phyloP scores from a whole-genome alignment of 2,329 filamentous ascomycete species.

The Parastagonospora nodorum region DNA sequence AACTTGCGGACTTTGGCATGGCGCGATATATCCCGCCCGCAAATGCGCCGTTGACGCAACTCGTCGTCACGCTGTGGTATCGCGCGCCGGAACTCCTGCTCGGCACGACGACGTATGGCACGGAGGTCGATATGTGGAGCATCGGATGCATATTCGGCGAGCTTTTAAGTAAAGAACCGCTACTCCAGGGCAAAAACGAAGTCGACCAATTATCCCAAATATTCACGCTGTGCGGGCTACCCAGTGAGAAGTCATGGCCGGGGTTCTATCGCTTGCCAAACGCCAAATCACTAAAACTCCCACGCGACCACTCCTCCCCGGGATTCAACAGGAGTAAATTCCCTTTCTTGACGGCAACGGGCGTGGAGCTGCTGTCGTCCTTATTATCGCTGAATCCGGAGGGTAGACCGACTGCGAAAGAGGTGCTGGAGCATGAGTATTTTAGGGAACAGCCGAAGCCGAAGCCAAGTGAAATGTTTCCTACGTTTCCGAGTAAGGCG shows the following conservation, averaged over 20 bases:
- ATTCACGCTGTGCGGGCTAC: conserved; percentile 86
- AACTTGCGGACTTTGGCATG: conserved; percentile 98
- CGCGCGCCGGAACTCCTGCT: conserved; percentile 88
- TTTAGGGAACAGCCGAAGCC: conserved; percentile 88
- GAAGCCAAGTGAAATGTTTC: conserved; percentile 91
- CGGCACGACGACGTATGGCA: conserved; percentile 75
- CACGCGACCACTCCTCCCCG: conserved; percentile 43
- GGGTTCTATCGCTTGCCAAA: conserved; percentile 86
- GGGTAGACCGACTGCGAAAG: conserved; percentile 69
- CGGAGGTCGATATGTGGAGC: conserved; percentile 91
- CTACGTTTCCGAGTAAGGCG: conserved; percentile 94
- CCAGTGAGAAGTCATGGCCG: conserved; percentile 83
- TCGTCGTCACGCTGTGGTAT: conserved; percentile 98
- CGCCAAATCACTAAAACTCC: conserved; percentile 75
- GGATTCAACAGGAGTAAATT: conserved; percentile 76
- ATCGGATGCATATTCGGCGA: conserved; percentile 96
- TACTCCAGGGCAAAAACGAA: conserved; percentile 89
- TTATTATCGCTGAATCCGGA: conserved; percentile 78
- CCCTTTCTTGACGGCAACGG: conserved; percentile 77
- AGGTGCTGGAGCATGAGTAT: conserved; percentile 80
- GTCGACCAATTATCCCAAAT: conserved; percentile 82
- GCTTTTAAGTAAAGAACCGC: conserved; percentile 78
- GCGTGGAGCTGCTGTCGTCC: conserved; percentile 69
- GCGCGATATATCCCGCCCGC: conserved; percentile 75
- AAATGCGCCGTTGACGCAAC: conserved; percentile 80